Conservation (phyloP, 345 rosid species). For the Hibiscus tridactylites region DNA sequence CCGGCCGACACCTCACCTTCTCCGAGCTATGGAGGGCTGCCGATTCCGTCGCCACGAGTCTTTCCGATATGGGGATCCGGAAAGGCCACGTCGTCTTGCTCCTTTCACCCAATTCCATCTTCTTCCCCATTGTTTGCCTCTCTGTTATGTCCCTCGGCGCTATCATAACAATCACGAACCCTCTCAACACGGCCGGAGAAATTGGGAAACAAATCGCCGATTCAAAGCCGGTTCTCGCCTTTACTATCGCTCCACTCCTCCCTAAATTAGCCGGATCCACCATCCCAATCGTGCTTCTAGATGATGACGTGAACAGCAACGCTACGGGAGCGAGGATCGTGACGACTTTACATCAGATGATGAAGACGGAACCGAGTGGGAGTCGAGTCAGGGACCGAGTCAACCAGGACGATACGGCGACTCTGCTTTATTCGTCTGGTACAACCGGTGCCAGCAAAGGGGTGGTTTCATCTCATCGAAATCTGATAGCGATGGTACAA, state of each 20-base stretch:
- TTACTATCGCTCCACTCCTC: constrained; percentile 48
- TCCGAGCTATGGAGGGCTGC: constrained; percentile 65
- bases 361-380: constrained; percentile 27
- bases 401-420: constrained; percentile 64
- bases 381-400: constrained; percentile 8
- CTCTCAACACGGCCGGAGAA: constrained; percentile 71
- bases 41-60: constrained; percentile 51
- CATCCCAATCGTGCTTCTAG: constrained; percentile 54
- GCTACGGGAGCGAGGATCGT: constrained; percentile 20
- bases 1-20: constrained; percentile 59
- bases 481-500: constrained; percentile 54
- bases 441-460: constrained; percentile 87
- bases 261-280: constrained; percentile 44
- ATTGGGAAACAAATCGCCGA: constrained; percentile 59
- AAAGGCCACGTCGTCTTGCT: constrained; percentile 78
- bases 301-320: constrained; percentile 15
- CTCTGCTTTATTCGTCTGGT: constrained; percentile 83
- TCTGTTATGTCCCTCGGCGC: constrained; percentile 95
- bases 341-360: constrained; percentile 39
- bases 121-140: constrained; percentile 83
- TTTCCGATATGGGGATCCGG: constrained; percentile 61
- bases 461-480: constrained; percentile 62
- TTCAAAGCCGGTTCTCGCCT: constrained; percentile 63
- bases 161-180: constrained; percentile 71
- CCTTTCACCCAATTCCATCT: constrained; percentile 81